phyloP scores from a whole-genome alignment of 768 basidiomycete genomes.

The Paxillus involutus region DNA sequence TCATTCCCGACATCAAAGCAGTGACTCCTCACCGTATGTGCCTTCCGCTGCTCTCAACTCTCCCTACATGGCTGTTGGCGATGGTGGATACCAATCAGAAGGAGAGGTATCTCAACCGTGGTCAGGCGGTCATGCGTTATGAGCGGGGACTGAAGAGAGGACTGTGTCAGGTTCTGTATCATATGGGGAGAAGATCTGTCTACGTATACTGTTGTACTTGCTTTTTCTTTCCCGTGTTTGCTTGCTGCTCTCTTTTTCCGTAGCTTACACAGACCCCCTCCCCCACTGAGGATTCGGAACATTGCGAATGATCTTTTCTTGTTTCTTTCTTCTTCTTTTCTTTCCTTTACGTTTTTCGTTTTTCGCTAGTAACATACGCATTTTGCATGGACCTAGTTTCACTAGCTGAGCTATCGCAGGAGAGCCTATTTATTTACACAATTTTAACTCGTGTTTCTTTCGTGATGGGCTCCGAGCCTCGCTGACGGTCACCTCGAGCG shows the following conservation, averaged over 20 bases:
- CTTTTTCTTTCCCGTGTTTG: constrained; percentile 7
- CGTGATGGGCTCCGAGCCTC: neutral
- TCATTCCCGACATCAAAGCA: neutral
- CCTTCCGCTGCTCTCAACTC: neutral
- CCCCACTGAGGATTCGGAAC: neutral
- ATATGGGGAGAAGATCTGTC: constrained; percentile 15
- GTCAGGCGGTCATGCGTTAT: constrained; percentile 13
- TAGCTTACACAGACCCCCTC: no score
- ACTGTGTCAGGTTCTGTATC: constrained; percentile 15
- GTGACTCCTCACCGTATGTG: neutral
- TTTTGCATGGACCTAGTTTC: neutral
- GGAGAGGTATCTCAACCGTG: constrained; percentile 5
- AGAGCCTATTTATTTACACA: neutral
- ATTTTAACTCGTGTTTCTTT: neutral
- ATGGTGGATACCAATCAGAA: constrained; percentile 12
- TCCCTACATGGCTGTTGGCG: neutral
- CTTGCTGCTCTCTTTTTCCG: neutral
- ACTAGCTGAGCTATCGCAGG: neutral
- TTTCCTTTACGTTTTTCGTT: neutral
- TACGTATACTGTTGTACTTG: constrained; percentile 23
- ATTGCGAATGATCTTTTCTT: no score
- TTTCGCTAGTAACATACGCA: neutral
- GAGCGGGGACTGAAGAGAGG: constrained; percentile 18
- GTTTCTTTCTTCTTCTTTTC: neutral
- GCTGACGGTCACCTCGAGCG: neutral